A percentile compares a stretch with the other conserved stretches of the same genome.
These are phyloP conservation scores for Tricladium varicosporioides DNA, from an alignment of 2,329 filamentous ascomycete genomes.

Conservation along the genomic window DNA sequence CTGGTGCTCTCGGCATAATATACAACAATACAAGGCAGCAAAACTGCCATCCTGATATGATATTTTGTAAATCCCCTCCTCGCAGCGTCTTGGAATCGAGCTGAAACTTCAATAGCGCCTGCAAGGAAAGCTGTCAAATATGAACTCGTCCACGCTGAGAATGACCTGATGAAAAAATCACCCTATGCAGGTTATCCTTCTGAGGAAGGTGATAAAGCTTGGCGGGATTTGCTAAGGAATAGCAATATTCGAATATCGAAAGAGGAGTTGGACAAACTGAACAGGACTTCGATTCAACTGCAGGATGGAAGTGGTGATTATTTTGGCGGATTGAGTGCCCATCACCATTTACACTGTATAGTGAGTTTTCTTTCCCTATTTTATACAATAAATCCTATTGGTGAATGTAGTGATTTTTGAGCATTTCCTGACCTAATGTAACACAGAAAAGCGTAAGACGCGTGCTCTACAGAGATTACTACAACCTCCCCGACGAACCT, in stretches of 20 bases:
- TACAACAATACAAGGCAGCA: background rate
- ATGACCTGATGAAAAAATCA: constrained; percentile 4
- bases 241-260: constrained; percentile 1
- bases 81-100: too few species aligned
- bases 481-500: background rate
- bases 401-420: background rate
- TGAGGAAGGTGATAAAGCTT: constrained; percentile 7
- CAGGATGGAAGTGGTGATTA: constrained; percentile 11
- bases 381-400: background rate
- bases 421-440: background rate
- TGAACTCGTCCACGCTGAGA: constrained; percentile 3
- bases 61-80: background rate
- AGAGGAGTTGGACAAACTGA: constrained; percentile 6
- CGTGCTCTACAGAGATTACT: constrained; percentile 7
- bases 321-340: constrained; percentile 10
- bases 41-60: constrained; percentile 8
- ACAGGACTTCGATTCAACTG: constrained; percentile 3
- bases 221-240: constrained; percentile 2
- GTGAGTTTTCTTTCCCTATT: background rate
- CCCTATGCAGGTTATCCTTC: constrained; percentile 8
- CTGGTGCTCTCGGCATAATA: background rate
- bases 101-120: constrained; percentile 4
- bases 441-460: constrained; percentile 5
- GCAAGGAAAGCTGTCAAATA: constrained; percentile 7
- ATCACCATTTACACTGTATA: constrained; percentile 15